These are phyloP conservation scores for Sclerotinia subarctica DNA, from an alignment of 2,329 filamentous ascomycete species.

Conservation along the genomic window DNA sequence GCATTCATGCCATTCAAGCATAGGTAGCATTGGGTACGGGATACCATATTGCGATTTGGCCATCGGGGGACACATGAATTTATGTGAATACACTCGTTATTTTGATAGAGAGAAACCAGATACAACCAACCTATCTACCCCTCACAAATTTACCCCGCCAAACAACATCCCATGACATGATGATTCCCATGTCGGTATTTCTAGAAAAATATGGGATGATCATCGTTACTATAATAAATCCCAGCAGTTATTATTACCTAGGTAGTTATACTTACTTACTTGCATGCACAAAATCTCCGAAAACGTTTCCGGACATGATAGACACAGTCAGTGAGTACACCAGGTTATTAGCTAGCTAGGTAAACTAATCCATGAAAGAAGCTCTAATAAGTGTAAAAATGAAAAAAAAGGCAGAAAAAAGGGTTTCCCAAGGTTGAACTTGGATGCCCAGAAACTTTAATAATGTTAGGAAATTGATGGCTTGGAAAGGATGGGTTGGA, in stretches of 20 bases:
- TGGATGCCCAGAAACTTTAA: slow-evolving; percentile 2
- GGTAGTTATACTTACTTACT: no score
- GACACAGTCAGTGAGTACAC: neutral
- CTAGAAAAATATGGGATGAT: neutral
- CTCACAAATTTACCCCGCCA: slow-evolving; percentile 9
- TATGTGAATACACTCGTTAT: neutral
- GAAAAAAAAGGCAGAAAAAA: neutral
- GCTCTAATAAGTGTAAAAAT: neutral
- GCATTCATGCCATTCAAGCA: neutral
- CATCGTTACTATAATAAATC: neutral
- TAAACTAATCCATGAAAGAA: neutral
- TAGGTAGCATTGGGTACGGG: neutral
- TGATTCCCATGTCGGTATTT: neutral
- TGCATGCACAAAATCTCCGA: neutral
- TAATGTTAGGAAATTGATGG: neutral
- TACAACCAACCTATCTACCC: neutral
- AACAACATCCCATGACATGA: neutral
- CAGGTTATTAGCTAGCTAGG: neutral
- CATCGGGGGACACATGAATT: neutral
- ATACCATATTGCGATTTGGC: neutral
- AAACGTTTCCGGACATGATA: neutral
- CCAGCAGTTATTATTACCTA: no score
- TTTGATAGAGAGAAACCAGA: neutral
- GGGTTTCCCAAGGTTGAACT: neutral
- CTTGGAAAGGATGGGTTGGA: neutral